Percentiles rank a stretch among this genome's conserved stretches.
Conservation (phyloP, 2,329 filamentous ascomycete genomes). For the Lachnellula occidentalis region DNA sequence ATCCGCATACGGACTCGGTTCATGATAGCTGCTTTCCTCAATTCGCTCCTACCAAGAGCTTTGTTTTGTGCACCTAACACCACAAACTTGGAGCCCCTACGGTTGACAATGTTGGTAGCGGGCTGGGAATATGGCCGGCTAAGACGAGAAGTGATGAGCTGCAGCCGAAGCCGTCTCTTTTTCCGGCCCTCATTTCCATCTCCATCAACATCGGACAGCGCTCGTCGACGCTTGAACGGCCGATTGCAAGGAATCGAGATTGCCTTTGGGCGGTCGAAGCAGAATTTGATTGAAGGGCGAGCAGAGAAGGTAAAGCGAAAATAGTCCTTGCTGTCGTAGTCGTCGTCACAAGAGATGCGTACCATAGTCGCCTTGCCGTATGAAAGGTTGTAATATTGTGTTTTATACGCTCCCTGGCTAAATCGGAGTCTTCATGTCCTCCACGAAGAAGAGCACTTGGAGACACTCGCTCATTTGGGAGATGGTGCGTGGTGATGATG, state of each 20-base stretch:
- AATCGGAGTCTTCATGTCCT: conserved; percentile 30
- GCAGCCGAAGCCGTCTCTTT: conserved; percentile 59
- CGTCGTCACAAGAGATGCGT: conserved; percentile 20
- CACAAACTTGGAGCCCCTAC: conserved; percentile 42
- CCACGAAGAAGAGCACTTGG: conserved; percentile 28
- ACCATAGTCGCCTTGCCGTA: conserved; percentile 29
- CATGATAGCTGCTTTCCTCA: conserved; percentile 61
- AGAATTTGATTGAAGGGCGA: conserved; percentile 30
- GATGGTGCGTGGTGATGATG: not conserved
- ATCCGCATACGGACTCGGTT: conserved; percentile 52
- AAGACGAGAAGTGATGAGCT: conserved; percentile 64
- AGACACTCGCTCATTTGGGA: conserved; percentile 28
- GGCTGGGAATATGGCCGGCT: conserved; percentile 65
- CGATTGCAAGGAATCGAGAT: conserved; percentile 14
- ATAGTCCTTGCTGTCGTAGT: conserved; percentile 16
- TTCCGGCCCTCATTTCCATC: conserved; percentile 39
- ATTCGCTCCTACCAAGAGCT: conserved; percentile 42
- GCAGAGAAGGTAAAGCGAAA: conserved; percentile 35
- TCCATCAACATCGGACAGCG: conserved; percentile 32
- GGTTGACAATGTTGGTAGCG: conserved; percentile 63
- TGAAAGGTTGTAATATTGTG: not conserved
- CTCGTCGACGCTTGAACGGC: conserved; percentile 29
- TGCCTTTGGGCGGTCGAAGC: conserved; percentile 30
- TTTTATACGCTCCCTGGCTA: conserved; percentile 14
- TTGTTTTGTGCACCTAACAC: conserved; percentile 41